These are phyloP conservation scores for Paracorniculantispora psalliotae DNA, from an alignment of 2,329 filamentous ascomycete genomes.

Conservation along the genomic window DNA sequence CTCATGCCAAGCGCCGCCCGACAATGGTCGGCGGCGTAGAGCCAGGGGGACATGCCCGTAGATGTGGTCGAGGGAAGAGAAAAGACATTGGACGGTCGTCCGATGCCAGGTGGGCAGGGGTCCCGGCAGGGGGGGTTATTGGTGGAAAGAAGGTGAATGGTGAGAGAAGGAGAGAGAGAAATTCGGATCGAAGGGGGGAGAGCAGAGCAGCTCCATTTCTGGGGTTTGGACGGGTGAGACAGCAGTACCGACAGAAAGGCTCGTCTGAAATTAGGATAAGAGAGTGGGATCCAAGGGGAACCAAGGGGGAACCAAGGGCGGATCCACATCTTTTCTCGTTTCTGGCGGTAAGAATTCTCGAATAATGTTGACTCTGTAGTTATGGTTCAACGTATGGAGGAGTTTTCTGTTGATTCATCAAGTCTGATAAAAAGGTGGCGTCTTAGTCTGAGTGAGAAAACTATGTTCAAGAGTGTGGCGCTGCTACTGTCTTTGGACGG, in stretches of 20 bases:
- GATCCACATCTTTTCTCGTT: conserved; percentile 9
- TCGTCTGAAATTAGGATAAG: neutral
- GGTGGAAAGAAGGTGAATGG: no score
- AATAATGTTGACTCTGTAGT: neutral
- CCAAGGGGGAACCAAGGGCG: neutral
- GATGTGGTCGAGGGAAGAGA: conserved; percentile 9
- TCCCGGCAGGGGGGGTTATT: no score
- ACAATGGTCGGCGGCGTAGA: conserved; percentile 2
- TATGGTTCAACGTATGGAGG: no score
- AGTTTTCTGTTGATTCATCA: no score
- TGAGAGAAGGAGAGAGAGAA: neutral
- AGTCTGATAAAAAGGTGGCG: no score
- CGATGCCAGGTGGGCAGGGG: neutral
- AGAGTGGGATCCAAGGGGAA: neutral
- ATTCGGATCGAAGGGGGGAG: neutral
- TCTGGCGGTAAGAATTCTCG: neutral
- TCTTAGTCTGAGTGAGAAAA: no score
- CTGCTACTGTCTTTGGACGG: neutral
- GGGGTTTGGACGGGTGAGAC: neutral
- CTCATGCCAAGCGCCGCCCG: neutral
- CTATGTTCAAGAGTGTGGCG: no score
- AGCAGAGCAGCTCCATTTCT: neutral
- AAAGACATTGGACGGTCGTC: conserved; percentile 1
- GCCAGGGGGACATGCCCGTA: conserved; percentile 3
- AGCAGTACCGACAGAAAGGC: conserved; percentile 1